Conservation (phyloP, 148 eudicot species). For the Camellia sinensis region DNA sequence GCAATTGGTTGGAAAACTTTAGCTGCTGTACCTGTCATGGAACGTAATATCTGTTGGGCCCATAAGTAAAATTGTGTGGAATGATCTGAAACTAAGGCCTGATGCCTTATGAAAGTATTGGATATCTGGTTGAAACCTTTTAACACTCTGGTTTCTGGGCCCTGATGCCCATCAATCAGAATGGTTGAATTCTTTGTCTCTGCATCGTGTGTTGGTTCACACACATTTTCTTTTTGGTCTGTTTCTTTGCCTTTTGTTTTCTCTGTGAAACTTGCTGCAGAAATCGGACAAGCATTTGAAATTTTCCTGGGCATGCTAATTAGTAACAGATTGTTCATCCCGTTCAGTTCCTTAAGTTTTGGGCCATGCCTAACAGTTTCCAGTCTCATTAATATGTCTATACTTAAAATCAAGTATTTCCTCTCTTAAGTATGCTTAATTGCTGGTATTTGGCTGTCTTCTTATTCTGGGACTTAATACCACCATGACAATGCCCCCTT, state of each 20-base stretch:
- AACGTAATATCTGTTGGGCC: too few species aligned
- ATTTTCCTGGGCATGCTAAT: background rate
- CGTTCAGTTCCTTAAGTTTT: background rate
- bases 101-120: background rate
- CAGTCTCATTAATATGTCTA: too few species aligned
- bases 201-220: background rate
- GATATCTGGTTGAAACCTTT: background rate
- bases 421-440: too few species aligned
- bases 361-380: too few species aligned
- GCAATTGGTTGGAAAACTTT: background rate
- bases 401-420: too few species aligned
- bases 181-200: background rate
- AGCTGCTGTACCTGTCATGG: too few species aligned
- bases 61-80: too few species aligned
- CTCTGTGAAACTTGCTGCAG: background rate
- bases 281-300: background rate
- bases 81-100: background rate
- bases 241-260: background rate
- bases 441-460: too few species aligned
- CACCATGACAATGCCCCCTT: too few species aligned
- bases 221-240: too few species aligned
- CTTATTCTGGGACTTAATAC: too few species aligned
- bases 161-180: background rate
- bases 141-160: background rate
- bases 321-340: background rate